Evolutionary conservation across 2,329 filamentous ascomycete genomes (phyloP), one percentile per base, ranked within the genome.

Genomic region (Beauveria sp.): DNA sequence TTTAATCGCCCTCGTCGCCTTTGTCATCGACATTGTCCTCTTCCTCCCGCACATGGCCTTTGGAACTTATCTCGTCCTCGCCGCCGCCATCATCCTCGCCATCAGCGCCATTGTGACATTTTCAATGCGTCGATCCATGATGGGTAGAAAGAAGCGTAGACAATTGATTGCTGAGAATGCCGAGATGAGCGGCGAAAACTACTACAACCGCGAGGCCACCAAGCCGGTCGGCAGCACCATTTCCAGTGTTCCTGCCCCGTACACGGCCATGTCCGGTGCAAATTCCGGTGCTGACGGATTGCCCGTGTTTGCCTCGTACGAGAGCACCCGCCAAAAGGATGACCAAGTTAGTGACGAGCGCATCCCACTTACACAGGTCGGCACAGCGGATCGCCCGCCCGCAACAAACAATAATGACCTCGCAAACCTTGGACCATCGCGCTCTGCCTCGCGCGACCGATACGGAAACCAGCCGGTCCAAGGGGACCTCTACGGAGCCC

Each of bases 161-260:
- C 91, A 88, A 78, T 85, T 91, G 51, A 96, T 97, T 70, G 91
- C 87, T 2, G 90, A 96, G 73, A 96, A 97, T 71, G 91, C 92
- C 8, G 92, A 97, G 72, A 97, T 97, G 92, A 97, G 90, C 71
- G 93, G 93, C 30, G 87, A 94, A 69, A 94, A 92, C 70, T 97
- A 89, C 72, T 97, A 96, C 75, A 89, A 87, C 68, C 82, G 87
- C 62, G 84, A 88, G 73, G 81, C 78, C 63, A 75, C 78, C 55
- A 81, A 85, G 63, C 70, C 79, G 41, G 68, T 74, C 44, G 26
- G 41, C 26, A 72, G 16, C 41, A 72, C 75, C 2, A 63, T 68
- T 51, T 71, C 76, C 37, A 75, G 80, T 64, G 81, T 88, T 64
- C 83, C 86, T 8, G 84, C 84, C 22, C 75, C 86, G 58, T 82